phyloP scores from a whole-genome alignment of 2,329 filamentous ascomycete genomes.

The Fusarium paranaense region DNA sequence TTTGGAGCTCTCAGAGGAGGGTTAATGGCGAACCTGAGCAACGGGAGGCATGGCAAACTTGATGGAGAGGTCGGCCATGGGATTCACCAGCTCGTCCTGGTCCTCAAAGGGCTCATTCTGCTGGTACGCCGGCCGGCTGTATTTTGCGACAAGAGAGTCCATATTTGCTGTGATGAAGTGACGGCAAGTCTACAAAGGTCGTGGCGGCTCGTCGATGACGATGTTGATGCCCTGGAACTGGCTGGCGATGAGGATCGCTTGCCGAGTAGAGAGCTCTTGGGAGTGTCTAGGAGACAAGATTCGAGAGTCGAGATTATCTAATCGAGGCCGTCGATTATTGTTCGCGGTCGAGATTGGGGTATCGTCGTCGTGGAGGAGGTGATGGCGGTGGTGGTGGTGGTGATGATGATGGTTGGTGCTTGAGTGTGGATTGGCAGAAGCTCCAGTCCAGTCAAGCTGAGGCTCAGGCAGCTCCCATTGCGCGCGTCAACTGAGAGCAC shows the following conservation, averaged over 20 bases:
- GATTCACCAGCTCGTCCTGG: constrained; percentile 79
- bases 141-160: constrained; percentile 93
- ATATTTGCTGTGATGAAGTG: constrained; percentile 61
- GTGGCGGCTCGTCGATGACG: constrained; percentile 11
- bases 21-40: constrained; percentile 75
- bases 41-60: constrained; percentile 96
- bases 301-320: constrained; percentile 5
- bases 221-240: constrained; percentile 16
- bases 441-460: constrained; percentile 40
- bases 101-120: constrained; percentile 77
- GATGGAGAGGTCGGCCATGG: constrained; percentile 81
- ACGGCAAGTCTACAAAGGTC: constrained; percentile 13
- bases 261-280: constrained; percentile 14
- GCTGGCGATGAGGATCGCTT: constrained; percentile 1
- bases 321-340: constrained; percentile 18
- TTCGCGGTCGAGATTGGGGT: constrained; percentile 17
- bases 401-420: constrained; percentile 11
- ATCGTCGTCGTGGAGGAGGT: constrained; percentile 14
- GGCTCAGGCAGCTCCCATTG: constrained; percentile 58
- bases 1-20: background rate
- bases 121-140: constrained; percentile 82
- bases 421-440: constrained; percentile 35
- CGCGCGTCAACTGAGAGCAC: constrained; percentile 53
- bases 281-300: background rate
- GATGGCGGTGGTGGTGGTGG: background rate